Evolutionary conservation across 2,329 filamentous ascomycete species (phyloP).

Genomic region (Pleoardoris graminearum): DNA sequence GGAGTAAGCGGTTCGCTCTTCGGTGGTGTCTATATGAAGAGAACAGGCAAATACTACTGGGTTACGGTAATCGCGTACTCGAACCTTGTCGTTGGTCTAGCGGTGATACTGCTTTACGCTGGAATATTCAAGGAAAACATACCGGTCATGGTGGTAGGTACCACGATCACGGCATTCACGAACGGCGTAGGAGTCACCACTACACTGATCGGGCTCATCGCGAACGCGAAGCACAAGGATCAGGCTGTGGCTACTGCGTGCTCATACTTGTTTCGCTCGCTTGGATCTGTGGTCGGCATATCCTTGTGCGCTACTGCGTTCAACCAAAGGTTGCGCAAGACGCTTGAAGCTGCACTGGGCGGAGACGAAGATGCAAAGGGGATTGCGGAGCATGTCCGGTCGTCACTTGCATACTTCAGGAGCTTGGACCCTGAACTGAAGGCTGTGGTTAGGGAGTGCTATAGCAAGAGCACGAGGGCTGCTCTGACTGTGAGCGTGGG

Average conservation of each 20-base stretch:
- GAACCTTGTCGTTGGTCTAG: conserved; percentile 58
- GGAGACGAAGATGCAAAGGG: conserved; percentile 62
- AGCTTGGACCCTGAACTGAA: conserved; percentile 64
- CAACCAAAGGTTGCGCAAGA: conserved; percentile 66
- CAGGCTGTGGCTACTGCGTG: conserved; percentile 77
- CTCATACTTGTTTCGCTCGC: conserved; percentile 77
- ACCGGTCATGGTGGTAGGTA: conserved; percentile 59
- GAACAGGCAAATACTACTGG: conserved; percentile 72
- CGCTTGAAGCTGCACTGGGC: conserved; percentile 58
- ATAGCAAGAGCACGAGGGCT: conserved; percentile 60
- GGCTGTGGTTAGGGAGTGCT: conserved; percentile 66
- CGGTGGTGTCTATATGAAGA: conserved; percentile 68
- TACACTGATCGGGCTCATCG: conserved; percentile 70
- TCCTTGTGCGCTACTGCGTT: conserved; percentile 72
- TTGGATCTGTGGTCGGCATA: conserved; percentile 68
- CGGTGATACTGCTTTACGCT: conserved; percentile 61
- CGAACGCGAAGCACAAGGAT: conserved; percentile 68
- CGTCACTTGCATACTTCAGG: conserved; percentile 71
- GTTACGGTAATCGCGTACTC: conserved; percentile 64
- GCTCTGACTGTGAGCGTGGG: conserved; percentile 56
- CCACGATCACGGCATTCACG: conserved; percentile 58
- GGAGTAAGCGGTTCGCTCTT: conserved; percentile 67
- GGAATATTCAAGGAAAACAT: conserved; percentile 57
- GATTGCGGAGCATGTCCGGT: conserved; percentile 70
- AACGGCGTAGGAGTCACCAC: conserved; percentile 69